Evolutionary conservation across 129 eudicot species (phyloP), one percentile per base, ranked within the genome.

Genomic region (Dittrichia graveolens): DNA sequence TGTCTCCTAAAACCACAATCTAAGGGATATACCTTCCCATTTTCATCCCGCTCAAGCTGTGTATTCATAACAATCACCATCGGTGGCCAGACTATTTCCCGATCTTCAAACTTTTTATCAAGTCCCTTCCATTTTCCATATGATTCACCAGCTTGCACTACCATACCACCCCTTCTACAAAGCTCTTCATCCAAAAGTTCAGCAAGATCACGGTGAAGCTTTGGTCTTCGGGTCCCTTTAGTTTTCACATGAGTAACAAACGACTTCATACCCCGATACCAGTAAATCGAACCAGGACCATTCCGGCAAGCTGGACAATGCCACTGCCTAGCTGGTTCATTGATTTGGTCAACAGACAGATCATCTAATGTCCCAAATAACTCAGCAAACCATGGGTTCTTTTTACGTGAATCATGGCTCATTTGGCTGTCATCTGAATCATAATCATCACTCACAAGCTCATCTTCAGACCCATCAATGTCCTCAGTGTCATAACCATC

Each of bases 221-320:
- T 88, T 75, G 88, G 91, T 59, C 99, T 86, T 8, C 71, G 72
- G 12, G 96, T 74, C 24, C 96, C 89, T 61, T 88, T 91, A 2
- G 99, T 95, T 68, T 79, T 95, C 0, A 96, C 86, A 83, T 90
- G 97, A 0, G 86, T 73, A 4, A 86, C 54, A 6, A 95, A 84
- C 2, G 99, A 85, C 45, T 81, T 91, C 84, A 90, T 85, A 9
- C 99, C 96, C 49, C 83, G 71, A 53, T 82, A 95, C 99, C 99
- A 95, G 7, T 86, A 85, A 56, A 95, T 90, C 6, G 97, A 91
- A 41, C 99, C 94, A 12, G 99, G 97, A 15, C 97, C 97, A 2
- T 89, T 86, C 55, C 87, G 80, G 68, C 99, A 95, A 48, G 97
- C 97, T 8, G 94, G 96, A 75, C 99, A 95, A 63, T 95, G 99